Conservation (phyloP, 2,329 filamentous ascomycete genomes). For the Bipolaris bicolor region DNA sequence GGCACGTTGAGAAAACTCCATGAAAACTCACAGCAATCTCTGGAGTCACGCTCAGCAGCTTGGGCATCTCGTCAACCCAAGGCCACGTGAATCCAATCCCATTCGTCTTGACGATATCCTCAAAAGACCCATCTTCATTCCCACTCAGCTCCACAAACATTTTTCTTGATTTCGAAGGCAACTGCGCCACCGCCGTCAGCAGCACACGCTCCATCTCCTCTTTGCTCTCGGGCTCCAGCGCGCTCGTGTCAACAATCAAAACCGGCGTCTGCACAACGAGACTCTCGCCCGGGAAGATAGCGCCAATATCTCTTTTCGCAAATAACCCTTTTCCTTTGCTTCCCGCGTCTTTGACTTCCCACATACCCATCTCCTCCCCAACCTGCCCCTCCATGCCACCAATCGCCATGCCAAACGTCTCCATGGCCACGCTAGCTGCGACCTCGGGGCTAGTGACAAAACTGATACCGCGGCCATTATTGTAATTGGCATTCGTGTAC, state of each 20-base stretch:
- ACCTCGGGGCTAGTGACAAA: conserved; percentile 38
- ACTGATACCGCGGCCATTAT: conserved; percentile 37
- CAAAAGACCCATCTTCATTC: conserved; percentile 18
- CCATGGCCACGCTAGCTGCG: conserved; percentile 26
- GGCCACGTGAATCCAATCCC: conserved; percentile 29
- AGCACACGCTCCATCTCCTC: conserved; percentile 21
- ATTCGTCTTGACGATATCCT: conserved; percentile 37
- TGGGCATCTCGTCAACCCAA: conserved; percentile 27
- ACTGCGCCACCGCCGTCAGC: conserved; percentile 28
- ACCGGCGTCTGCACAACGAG: conserved; percentile 35
- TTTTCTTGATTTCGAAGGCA: conserved; percentile 28
- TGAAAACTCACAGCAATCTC: conserved; percentile 39
- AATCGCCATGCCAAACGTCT: conserved; percentile 23
- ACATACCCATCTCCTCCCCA: conserved; percentile 25
- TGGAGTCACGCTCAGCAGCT: conserved; percentile 33
- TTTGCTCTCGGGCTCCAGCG: conserved; percentile 16
- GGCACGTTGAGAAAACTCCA: accelerated
- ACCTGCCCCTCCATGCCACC: conserved; percentile 16
- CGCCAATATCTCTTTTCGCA: conserved; percentile 23
- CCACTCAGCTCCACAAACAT: conserved; percentile 25
- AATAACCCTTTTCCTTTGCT: conserved; percentile 37
- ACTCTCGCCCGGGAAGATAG: conserved; percentile 31
- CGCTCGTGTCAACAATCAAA: conserved; percentile 26
- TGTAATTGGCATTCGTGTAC: conserved; percentile 36
- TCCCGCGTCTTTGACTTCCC: conserved; percentile 29